Percentiles rank a stretch among this genome's conserved stretches.
Evolutionary conservation across 176 grass and related monocot genomes (phyloP).

Genomic region (Melocanna baccifera): DNA sequence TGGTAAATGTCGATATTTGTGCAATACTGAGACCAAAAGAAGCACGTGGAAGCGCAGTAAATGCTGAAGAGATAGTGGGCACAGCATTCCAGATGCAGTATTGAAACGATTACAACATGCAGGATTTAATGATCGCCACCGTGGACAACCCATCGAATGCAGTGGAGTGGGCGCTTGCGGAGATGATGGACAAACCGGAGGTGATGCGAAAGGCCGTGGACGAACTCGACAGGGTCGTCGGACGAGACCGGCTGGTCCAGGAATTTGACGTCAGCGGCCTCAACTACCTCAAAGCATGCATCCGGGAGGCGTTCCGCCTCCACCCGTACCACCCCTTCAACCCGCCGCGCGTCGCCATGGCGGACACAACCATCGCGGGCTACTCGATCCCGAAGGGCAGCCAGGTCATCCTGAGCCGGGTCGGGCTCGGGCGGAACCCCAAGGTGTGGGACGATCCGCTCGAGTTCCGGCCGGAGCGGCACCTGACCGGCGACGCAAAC

Average conservation of each 20-base stretch:
- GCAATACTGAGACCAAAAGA: too few relatives aligned
- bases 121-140: slow-evolving; percentile 27
- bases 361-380: slow-evolving; percentile 12
- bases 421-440: slow-evolving; percentile 41
- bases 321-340: slow-evolving; percentile 49
- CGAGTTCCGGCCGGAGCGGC: slow-evolving; percentile 26
- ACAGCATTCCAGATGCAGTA: too few relatives aligned
- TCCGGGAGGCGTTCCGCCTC: slow-evolving; percentile 40
- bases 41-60: too few relatives aligned
- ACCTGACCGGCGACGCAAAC: background rate
- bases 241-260: background rate
- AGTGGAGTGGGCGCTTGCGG: slow-evolving; percentile 32
- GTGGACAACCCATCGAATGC: slow-evolving; percentile 44
- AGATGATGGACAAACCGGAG: slow-evolving; percentile 33
- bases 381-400: slow-evolving; percentile 42
- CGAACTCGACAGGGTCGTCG: slow-evolving; percentile 31
- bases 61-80: too few relatives aligned
- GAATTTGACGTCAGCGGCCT: slow-evolving; percentile 28
- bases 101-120: background rate
- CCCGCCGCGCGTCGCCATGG: slow-evolving; percentile 36
- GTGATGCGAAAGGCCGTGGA: slow-evolving; percentile 17
- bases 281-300: slow-evolving; percentile 37
- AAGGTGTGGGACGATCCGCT: slow-evolving; percentile 32
- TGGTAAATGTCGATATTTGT: too few relatives aligned
- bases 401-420: slow-evolving; percentile 31